phyloP scores from a whole-genome alignment of 768 basidiomycete genomes.

The Tephrocybe sp. region DNA sequence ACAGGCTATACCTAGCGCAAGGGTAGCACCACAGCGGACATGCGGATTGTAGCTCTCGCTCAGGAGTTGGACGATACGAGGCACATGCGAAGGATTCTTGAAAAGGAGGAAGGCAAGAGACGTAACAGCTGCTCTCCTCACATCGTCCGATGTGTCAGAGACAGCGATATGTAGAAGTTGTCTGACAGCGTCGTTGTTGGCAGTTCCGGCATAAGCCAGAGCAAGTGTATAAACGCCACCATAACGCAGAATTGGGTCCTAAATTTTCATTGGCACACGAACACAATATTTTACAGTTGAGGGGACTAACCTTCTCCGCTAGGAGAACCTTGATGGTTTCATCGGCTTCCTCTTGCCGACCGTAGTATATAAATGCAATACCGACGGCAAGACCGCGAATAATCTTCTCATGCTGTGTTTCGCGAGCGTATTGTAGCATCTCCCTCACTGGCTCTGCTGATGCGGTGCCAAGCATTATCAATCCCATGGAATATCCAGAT shows the following conservation, averaged over 20 bases:
- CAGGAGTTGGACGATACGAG: constrained; percentile 92
- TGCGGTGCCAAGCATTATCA: constrained; percentile 96
- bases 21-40: constrained; percentile 94
- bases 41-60: constrained; percentile 99
- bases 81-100: constrained; percentile 95
- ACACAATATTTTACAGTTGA: background rate
- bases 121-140: constrained; percentile 94
- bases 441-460: constrained; percentile 79
- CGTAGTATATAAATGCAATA: constrained; percentile 89
- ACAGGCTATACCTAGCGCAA: constrained; percentile 96
- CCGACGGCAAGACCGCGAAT: constrained; percentile 95
- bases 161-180: constrained; percentile 94
- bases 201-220: constrained; percentile 94
- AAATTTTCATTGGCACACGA: constrained; percentile 11
- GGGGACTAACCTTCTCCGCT: constrained; percentile 73
- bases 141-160: constrained; percentile 97
- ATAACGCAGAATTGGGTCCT: constrained; percentile 97
- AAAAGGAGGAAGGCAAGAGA: constrained; percentile 95
- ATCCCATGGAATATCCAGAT: constrained; percentile 95
- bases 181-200: constrained; percentile 91
- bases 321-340: constrained; percentile 74
- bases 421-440: constrained; percentile 94
- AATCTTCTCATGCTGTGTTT: constrained; percentile 99
- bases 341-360: constrained; percentile 90
- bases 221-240: constrained; percentile 98